A percentile compares a stretch with the other conserved stretches of the same genome.
These are phyloP conservation scores for Yarrowia phangngaensis DNA, from an alignment of 805 yeast species.

Conservation along the genomic window DNA sequence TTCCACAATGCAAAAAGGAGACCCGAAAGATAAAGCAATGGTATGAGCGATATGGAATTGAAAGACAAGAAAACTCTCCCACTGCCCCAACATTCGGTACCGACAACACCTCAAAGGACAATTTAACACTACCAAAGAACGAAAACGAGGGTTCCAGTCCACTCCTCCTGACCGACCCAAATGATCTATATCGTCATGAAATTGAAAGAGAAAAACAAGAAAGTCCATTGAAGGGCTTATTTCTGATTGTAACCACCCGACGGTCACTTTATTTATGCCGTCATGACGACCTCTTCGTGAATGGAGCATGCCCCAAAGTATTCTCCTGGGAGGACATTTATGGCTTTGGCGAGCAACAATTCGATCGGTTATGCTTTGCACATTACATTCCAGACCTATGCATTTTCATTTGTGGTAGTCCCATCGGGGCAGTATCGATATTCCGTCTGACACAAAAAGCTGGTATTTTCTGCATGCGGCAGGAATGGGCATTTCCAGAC, in stretches of 20 bases:
- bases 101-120: no score
- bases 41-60: slow-evolving; percentile 13
- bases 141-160: no score
- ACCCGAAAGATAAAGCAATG: slow-evolving; percentile 24
- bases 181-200: not conserved
- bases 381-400: slow-evolving; percentile 43
- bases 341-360: slow-evolving; percentile 27
- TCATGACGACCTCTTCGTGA: slow-evolving; percentile 47
- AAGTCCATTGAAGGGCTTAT: slow-evolving; percentile 36
- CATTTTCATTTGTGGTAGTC: slow-evolving; percentile 43
- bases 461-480: slow-evolving; percentile 45
- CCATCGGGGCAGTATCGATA: slow-evolving; percentile 8
- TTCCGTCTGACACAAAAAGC: slow-evolving; percentile 36
- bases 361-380: slow-evolving; percentile 37
- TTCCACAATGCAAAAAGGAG: slow-evolving; percentile 29
- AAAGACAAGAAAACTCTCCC: not conserved
- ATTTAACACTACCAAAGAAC: no score
- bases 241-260: slow-evolving; percentile 47
- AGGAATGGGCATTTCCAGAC: slow-evolving; percentile 38
- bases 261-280: slow-evolving; percentile 46
- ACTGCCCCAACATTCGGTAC: no score
- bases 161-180: not conserved
- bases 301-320: slow-evolving; percentile 45
- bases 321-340: slow-evolving; percentile 40
- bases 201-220: slow-evolving; percentile 28